Base-by-base conservation (phyloP, 1,284 basidiomycete species). In the Pseudozyma sp. region DNA sequence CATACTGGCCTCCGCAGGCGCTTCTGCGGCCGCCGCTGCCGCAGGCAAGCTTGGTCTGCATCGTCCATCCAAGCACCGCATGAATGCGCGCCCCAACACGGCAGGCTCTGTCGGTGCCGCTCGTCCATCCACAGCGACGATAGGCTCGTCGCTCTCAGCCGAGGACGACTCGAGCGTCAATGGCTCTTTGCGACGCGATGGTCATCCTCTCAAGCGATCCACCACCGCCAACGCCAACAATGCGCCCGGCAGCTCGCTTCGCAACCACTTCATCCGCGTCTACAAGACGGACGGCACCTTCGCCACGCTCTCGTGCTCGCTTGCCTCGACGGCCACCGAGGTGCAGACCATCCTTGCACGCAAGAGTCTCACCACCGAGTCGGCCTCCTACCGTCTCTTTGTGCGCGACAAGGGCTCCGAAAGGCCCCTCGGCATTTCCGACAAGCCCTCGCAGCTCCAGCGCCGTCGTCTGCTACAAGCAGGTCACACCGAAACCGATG, bases 381-480 rank as follows among this genome's bases (percentile, higher is more conserved):
- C 81, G 5, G 67, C 64, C 19, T 79, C 77, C 7, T 78, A 81
- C 48, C 67, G 82, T 1, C 71, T 84, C 35, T 84, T 83, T 52
- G 79, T 83, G 33, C 71, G 79, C 58, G 82, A 84, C 65, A 83
- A 82, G 45, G 81, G 81, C 34, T 69, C 68, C 10, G 82, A 84
- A 47, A 58, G 82, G 16, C 82, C 82, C 39, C 69, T 84, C 17
- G 75, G 75, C 34, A 88, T 90, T 14, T 91, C 90, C 0, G 97
- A 99, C 83, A 88, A 90, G 60, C 96, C 96, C 0, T 90, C 94
- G 0, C 89, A 90, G 53, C 92, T 97, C 68, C 91, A 97, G 47
- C 88, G 91, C 50, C 88, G 93, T 49, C 88, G 94, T 51, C 87
- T 99, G 54, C 89, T 93, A 75, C 94, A 97, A 84, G 94, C 94